phyloP scores from a whole-genome alignment of 345 rosid genomes.

The Eucalyptus fibrosa region DNA sequence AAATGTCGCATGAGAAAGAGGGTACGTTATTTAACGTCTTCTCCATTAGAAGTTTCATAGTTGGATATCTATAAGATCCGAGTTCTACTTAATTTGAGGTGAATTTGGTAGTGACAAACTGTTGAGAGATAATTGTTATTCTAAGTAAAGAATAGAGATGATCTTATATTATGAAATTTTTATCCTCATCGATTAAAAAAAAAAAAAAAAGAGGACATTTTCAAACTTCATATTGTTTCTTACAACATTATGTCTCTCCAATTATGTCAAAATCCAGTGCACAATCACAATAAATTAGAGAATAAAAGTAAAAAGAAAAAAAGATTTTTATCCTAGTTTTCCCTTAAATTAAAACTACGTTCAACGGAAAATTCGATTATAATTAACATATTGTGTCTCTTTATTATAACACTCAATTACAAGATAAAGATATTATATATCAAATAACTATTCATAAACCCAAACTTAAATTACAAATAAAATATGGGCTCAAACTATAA shows the following conservation, averaged over 20 bases:
- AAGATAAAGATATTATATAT: too few species aligned
- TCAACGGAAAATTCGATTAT: fast-evolving
- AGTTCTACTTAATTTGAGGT: not conserved
- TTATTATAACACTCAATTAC: too few species aligned
- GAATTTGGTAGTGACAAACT: not conserved
- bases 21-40: not conserved
- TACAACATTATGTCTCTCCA: not conserved
- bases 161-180: not conserved
- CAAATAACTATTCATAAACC: fast-evolving
- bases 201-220: not conserved
- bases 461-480: too few species aligned
- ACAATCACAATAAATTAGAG: not conserved
- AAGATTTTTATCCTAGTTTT: fast-evolving
- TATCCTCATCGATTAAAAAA: not conserved
- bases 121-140: not conserved
- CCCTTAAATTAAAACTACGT: too few species aligned
- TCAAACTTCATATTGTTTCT: not conserved
- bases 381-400: too few species aligned
- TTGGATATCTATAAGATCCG: not conserved
- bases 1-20: not conserved
- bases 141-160: not conserved
- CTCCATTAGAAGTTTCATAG: not conserved
- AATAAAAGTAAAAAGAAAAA: too few species aligned
- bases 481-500: too few species aligned
- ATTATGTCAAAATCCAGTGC: not conserved